Evolutionary conservation across 768 basidiomycete species (phyloP), one percentile per base, ranked within the genome.

Genomic region (Gymnopilus dilepis): DNA sequence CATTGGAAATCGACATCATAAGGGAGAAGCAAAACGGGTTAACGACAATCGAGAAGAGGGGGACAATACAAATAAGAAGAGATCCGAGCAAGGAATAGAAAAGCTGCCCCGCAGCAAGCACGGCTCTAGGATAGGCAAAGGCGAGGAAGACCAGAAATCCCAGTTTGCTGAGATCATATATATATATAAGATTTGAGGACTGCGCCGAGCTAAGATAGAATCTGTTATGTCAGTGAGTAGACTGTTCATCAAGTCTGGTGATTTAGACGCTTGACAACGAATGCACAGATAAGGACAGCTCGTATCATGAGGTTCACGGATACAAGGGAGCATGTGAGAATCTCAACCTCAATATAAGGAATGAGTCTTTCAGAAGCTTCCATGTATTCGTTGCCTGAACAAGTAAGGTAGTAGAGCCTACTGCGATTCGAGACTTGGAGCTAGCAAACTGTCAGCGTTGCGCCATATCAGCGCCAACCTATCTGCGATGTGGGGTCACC

Each of bases 181-280:
- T 15, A 47, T 47, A 26, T 47, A 47, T 47, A 47, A 22, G 3
- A 7, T 12, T 6, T 28, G 24, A 13, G 28, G 45, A 47, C 19
- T 22, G 7, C 21, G 11, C 11, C 13, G 45, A 48, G 15, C 13
- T 50, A 9, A 15, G 22, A 50, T 50, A 28, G 47, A 28, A 50
- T 17, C 24, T 47, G 22, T n/a, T 15, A 24, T 13, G 24, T 2
- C 43, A 24, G 24, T 50, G 28, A 50, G 47, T 2, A 50, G 13
- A 12, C n/a, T 45, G 21, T 24, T 50, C 26, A 50, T 50, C 47
- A 50, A 28, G 47, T 50, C 47, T n/a, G 47, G 28, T 50, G 47
- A 50, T 50, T 30, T 50, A 31, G 47, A 50, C 22, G 45, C 45
- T 50, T 50, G 47, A 31, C 47, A 28, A 50, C 47, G 26, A 31